Base-by-base conservation (phyloP, 345 rosid genomes). In the Brassica cretica region DNA sequence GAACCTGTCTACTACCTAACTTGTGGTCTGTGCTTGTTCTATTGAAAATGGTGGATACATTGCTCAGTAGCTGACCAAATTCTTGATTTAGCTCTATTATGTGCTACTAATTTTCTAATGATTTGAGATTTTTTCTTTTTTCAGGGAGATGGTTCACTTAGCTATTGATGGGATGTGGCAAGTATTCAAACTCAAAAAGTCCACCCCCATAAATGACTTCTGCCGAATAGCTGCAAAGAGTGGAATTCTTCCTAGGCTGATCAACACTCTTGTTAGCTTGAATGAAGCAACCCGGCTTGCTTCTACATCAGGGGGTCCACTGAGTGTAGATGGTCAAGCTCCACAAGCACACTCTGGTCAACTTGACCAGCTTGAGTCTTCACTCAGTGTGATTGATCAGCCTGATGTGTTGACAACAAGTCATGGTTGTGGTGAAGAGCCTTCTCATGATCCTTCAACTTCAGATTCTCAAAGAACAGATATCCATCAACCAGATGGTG, bases 161-260 rank as follows among this genome's bases (percentile, higher is more conserved):
- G 99, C 99, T 78, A 91, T 96, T 76, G 99, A 96, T 72, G 98
- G 98, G 87, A 96, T 91, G 94, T 93, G 98, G 99, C 99, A 93
- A 84, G 91, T 96, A 79, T 93, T 93, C 86, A 93, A 93, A 87
- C 98, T 93, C 81, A 96, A 90, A 77, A 85, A 91, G 75, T 95
- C 98, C 64, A 95, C 96, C 71, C 92, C 97, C 2, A 90, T 87
- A 84, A 95, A 93, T 56, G 98, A 93, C 85, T 93, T 95, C 72
- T 95, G 99, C 81, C 89, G 89, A n/a, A 90, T 95, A 62, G 99
- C 98, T 79, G 98, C 99, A 15, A 95, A 93, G 82, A 89, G 88
- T 83, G 97, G 98, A 75, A 87, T 91, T 81, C 81, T 95, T 66
- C 82, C 81, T 64, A 88, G 97, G 87, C 91, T 95, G 62, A 89